These are phyloP conservation scores for Skeletonema grethae DNA, from an alignment of 108 stramenopile genomes.

Conservation along the genomic window DNA sequence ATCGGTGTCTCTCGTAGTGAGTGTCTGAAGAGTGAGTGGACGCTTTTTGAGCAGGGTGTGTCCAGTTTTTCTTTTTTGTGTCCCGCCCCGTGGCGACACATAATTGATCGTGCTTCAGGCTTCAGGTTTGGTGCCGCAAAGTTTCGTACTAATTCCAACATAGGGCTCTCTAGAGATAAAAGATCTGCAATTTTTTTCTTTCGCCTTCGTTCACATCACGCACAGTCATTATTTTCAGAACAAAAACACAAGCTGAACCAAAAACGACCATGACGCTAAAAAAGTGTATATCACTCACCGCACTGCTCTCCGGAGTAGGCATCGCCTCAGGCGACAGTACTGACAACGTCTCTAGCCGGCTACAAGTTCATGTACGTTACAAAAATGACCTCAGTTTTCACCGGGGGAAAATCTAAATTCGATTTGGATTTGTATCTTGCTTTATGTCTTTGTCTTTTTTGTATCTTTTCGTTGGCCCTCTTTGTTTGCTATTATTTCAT, in stretches of 20 bases:
- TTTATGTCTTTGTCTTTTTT: not conserved
- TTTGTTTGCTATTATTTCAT: not conserved
- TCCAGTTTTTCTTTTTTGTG: no score
- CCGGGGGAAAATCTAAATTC: not conserved
- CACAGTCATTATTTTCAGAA: not conserved
- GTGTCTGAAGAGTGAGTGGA: no score
- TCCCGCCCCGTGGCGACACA: no score
- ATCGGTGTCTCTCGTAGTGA: no score
- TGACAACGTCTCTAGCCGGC: conserved; percentile 72
- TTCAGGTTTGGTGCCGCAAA: no score
- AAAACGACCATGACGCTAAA: conserved; percentile 23
- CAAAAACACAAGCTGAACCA: not conserved
- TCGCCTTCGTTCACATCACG: not conserved
- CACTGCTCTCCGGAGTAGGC: conserved; percentile 15
- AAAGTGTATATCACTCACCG: conserved; percentile 15
- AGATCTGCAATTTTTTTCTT: not conserved
- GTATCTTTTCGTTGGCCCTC: not conserved
- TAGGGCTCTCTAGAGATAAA: not conserved
- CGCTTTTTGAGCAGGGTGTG: no score
- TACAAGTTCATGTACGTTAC: conserved; percentile 80
- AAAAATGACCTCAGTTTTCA: not conserved
- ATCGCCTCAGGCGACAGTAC: conserved; percentile 37
- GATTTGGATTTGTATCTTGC: not conserved
- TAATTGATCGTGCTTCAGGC: no score
- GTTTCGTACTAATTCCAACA: no score